These are phyloP conservation scores for Uncinocarpus reesii DNA, from an alignment of 2,329 filamentous ascomycete genomes.

Conservation along the genomic window DNA sequence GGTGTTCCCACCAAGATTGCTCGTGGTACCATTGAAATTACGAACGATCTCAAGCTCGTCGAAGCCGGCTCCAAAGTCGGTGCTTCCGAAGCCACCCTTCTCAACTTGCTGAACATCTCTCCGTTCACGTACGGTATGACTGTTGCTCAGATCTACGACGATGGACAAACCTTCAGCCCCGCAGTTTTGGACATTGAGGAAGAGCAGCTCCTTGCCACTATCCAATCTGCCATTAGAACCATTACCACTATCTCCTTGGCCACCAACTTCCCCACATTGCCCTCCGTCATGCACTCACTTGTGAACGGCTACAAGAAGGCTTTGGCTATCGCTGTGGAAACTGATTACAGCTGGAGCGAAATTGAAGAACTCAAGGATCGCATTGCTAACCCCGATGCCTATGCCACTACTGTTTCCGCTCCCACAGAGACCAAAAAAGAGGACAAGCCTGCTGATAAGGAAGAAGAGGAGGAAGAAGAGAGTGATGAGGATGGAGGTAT, in stretches of 20 bases:
- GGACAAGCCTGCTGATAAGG: constrained; percentile 42
- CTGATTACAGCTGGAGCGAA: constrained; percentile 86
- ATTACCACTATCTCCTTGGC: constrained; percentile 88
- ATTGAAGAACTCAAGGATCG: constrained; percentile 98
- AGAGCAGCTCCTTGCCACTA: constrained; percentile 78
- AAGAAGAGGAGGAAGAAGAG: constrained; percentile 55
- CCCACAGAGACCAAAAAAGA: constrained; percentile 46
- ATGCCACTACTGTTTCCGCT: constrained; percentile 70
- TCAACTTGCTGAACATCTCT: constrained; percentile 99
- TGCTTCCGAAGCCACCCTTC: constrained; percentile 93
- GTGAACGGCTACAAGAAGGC: constrained; percentile 97
- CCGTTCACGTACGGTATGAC: constrained; percentile 99
- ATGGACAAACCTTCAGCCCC: constrained; percentile 83
- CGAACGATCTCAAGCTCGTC: constrained; percentile 92
- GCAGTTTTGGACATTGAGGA: constrained; percentile 87
- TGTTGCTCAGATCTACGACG: constrained; percentile 91
- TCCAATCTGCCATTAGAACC: constrained; percentile 71
- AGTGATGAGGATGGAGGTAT: constrained; percentile 51
- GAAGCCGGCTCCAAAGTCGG: constrained; percentile 90
- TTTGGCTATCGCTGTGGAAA: constrained; percentile 70
- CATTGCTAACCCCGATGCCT: constrained; percentile 96
- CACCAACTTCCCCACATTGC: constrained; percentile 87
- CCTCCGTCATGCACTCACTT: constrained; percentile 90
- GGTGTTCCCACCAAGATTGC: constrained; percentile 99
- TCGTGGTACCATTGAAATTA: constrained; percentile 99